Evolutionary conservation across 2,329 filamentous ascomycete genomes (phyloP).

Genomic region (Chaetoscypha palmicola): DNA sequence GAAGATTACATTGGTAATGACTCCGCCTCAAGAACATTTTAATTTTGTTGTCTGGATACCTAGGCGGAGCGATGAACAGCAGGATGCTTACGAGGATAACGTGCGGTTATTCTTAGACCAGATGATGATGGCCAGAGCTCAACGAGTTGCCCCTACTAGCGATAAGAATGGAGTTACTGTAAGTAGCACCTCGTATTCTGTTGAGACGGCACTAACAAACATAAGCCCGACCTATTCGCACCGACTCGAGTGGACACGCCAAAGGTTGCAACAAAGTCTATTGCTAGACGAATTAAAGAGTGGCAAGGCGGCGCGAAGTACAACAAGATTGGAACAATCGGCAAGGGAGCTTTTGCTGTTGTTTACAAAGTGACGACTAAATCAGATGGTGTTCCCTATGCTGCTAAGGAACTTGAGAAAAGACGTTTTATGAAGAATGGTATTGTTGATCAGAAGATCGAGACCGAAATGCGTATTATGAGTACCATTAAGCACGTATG

Average conservation of each 20-base stretch:
- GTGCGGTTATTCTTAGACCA: slow-evolving; percentile 56
- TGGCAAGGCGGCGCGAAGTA: slow-evolving; percentile 84
- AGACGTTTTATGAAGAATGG: slow-evolving; percentile 89
- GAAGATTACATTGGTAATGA: slow-evolving; percentile 28
- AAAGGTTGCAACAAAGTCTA: slow-evolving; percentile 5
- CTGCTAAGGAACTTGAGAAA: slow-evolving; percentile 93
- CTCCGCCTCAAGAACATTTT: slow-evolving; percentile 49
- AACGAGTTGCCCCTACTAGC: slow-evolving; percentile 3
- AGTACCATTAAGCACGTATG: slow-evolving; percentile 73
- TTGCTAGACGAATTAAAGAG: slow-evolving; percentile 42
- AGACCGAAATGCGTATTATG: slow-evolving; percentile 98
- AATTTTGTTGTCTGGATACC: slow-evolving; percentile 82
- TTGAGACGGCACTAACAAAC: too few species aligned
- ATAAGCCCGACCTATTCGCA: slow-evolving; percentile 29
- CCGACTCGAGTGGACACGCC: slow-evolving; percentile 2
- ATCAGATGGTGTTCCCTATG: slow-evolving; percentile 74
- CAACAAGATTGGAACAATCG: slow-evolving; percentile 74
- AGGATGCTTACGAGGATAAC: slow-evolving; percentile 60
- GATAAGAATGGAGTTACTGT: slow-evolving; percentile 20
- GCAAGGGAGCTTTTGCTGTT: slow-evolving; percentile 89
- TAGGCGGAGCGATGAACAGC: slow-evolving; percentile 58
- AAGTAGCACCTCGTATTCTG: too few species aligned
- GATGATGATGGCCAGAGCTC: slow-evolving; percentile 12
- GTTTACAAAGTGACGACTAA: slow-evolving; percentile 88
- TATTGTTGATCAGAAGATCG: slow-evolving; percentile 79